Evolutionary conservation across 441 rosid species (phyloP).

Genomic region (Omphalea diandra): DNA sequence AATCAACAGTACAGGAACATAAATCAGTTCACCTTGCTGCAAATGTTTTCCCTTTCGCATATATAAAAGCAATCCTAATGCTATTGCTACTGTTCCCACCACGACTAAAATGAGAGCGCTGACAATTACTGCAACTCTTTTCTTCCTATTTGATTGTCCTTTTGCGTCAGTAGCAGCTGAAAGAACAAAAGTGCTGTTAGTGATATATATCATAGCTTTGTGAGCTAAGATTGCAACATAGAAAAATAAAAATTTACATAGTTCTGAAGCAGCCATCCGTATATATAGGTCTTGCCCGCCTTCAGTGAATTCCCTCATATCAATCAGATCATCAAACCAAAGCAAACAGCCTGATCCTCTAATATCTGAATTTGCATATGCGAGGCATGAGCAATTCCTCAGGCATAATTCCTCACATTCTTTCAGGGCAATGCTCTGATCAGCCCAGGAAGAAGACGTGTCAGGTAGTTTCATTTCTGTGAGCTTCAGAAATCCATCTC

Average conservation of each 20-base stretch:
- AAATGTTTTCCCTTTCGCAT: neutral
- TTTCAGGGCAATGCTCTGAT: conserved; percentile 29
- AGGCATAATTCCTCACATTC: conserved; percentile 51
- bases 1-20: neutral
- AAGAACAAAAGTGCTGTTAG: neutral
- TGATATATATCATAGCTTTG: neutral
- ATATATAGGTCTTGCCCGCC: conserved; percentile 33
- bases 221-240: conserved; percentile 11
- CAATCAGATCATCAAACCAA: conserved; percentile 39
- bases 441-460: conserved; percentile 35
- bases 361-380: conserved; percentile 53
- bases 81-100: conserved; percentile 35
- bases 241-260: conserved; percentile 24
- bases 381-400: conserved; percentile 59
- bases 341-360: conserved; percentile 53
- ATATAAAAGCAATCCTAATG: conserved; percentile 13
- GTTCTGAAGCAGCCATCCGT: conserved; percentile 33
- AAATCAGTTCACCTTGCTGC: conserved; percentile 8
- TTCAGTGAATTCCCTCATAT: conserved; percentile 23
- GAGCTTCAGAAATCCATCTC: conserved; percentile 46
- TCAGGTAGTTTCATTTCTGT: conserved; percentile 62
- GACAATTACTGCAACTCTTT: conserved; percentile 43
- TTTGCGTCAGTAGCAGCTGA: neutral
- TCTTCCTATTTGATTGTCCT: conserved; percentile 42
- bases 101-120: conserved; percentile 38